These are phyloP conservation scores for Bretschneidera sinensis DNA, from an alignment of 345 rosid genomes.

Conservation along the genomic window DNA sequence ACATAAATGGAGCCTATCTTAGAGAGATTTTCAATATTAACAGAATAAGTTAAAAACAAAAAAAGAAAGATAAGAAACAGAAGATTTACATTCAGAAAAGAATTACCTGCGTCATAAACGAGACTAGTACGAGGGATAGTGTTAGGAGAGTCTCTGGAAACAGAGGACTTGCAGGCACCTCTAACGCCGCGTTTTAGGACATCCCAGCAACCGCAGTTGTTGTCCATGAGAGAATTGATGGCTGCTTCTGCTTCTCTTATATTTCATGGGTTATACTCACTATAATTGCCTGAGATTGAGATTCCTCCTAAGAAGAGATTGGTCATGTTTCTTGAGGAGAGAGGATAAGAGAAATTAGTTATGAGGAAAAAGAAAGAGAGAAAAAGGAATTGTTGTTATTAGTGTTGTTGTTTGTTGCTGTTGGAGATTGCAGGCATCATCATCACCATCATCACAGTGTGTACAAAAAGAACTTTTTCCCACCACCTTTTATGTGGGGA, in stretches of 20 bases:
- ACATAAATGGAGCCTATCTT: not conserved
- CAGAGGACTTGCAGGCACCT: constrained; percentile 50
- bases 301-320: constrained; percentile 15
- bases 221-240: constrained; percentile 23
- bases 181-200: constrained; percentile 42
- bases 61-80: not conserved
- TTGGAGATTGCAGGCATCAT: constrained; percentile 54
- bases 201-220: constrained; percentile 66
- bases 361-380: constrained; percentile 1
- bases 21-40: not conserved
- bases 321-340: constrained; percentile 19
- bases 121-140: constrained; percentile 69
- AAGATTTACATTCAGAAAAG: not conserved
- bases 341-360: not conserved
- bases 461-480: constrained; percentile 53
- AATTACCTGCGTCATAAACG: constrained; percentile 73
- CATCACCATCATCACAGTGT: constrained; percentile 49
- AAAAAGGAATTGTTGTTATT: constrained; percentile 11
- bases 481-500: constrained; percentile 53
- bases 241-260: constrained; percentile 1
- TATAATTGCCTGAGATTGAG: constrained; percentile 21
- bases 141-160: constrained; percentile 49
- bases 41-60: constrained; percentile 4
- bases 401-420: constrained; percentile 21
- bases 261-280: constrained; percentile 13